Conservation (phyloP, 192 early-diverging fungal genomes). For the Chytriomyces sp. region DNA sequence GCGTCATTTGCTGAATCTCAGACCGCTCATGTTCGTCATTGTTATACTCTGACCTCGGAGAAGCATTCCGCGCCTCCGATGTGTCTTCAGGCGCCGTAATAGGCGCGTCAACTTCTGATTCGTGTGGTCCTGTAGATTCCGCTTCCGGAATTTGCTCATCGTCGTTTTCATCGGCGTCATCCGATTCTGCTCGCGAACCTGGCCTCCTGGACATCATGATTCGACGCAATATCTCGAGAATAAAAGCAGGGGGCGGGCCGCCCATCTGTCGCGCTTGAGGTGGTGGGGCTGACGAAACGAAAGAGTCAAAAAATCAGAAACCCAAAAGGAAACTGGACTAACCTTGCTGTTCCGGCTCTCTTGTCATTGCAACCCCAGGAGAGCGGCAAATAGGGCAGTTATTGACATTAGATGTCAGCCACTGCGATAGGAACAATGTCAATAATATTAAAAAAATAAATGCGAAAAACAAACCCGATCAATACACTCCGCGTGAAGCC, state of each 20-base stretch:
- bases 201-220: neutral
- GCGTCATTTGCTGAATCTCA: too few species aligned
- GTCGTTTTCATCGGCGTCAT: neutral
- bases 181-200: neutral
- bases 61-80: neutral
- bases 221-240: neutral
- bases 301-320: neutral
- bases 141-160: neutral
- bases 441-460: neutral
- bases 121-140: neutral
- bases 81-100: neutral
- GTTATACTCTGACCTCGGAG: too few species aligned
- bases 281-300: neutral
- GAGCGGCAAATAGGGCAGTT: conserved; percentile 49
- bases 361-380: conserved; percentile 35
- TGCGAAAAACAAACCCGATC: conserved; percentile 29
- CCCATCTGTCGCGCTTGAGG: neutral
- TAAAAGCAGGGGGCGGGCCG: conserved; percentile 7
- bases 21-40: too few species aligned
- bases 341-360: conserved; percentile 4
- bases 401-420: conserved; percentile 46
- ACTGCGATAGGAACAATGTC: conserved; percentile 19
- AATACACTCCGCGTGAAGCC: conserved; percentile 51
- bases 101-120: neutral
- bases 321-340: neutral